Conservation (phyloP, 306 rosid species). For the Canavalia ensiformis region DNA sequence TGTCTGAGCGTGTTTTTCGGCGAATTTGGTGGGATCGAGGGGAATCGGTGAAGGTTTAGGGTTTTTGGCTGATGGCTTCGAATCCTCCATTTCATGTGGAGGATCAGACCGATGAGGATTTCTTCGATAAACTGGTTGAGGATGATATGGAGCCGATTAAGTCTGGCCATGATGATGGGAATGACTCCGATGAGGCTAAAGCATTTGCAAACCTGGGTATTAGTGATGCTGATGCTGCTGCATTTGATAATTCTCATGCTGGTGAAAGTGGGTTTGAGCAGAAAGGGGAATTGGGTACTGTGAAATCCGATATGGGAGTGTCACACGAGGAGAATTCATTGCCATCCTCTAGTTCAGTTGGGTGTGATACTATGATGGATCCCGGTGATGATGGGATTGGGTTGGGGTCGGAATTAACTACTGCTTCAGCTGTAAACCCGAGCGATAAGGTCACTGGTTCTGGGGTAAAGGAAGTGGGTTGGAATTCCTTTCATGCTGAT, state of each 20-base stretch:
- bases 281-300: slow-evolving; percentile 35
- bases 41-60: slow-evolving; percentile 54
- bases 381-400: slow-evolving; percentile 45
- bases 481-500: slow-evolving; percentile 82
- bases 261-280: slow-evolving; percentile 44
- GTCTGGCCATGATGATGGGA: slow-evolving; percentile 48
- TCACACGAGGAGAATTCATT: slow-evolving; percentile 45
- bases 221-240: slow-evolving; percentile 55
- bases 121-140: slow-evolving; percentile 88
- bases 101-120: slow-evolving; percentile 94
- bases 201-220: slow-evolving; percentile 67
- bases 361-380: slow-evolving; percentile 43
- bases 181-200: slow-evolving; percentile 68
- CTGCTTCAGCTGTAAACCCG: slow-evolving; percentile 39
- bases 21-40: slow-evolving; percentile 47
- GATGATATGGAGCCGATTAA: slow-evolving; percentile 65
- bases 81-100: slow-evolving; percentile 86
- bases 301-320: slow-evolving; percentile 43
- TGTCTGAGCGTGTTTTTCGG: slow-evolving; percentile 27
- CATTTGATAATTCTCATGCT: slow-evolving; percentile 49
- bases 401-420: slow-evolving; percentile 45
- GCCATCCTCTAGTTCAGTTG: slow-evolving; percentile 50
- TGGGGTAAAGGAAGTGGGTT: slow-evolving; percentile 77
- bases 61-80: slow-evolving; percentile 72
- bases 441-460: slow-evolving; percentile 49